Evolutionary conservation across 2,329 filamentous ascomycete species (phyloP).

Genomic region (Colletotrichum destructivum): DNA sequence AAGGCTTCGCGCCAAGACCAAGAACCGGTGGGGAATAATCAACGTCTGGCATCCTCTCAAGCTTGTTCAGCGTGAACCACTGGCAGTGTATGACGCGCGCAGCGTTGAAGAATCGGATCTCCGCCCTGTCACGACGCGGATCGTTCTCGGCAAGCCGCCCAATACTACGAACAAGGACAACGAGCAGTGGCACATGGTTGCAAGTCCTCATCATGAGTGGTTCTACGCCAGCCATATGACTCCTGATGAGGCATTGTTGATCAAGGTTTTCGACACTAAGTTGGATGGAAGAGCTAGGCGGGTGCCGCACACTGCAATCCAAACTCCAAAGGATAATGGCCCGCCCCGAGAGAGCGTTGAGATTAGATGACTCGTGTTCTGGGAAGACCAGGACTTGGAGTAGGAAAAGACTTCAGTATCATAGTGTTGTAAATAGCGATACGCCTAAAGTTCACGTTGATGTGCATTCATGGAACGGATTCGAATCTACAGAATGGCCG

Average conservation of each 20-base stretch:
- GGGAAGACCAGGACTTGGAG: slow-evolving; percentile 1
- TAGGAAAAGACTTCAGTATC: not conserved
- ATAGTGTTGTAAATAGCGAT: too few species aligned
- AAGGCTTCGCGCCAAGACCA: slow-evolving; percentile 5
- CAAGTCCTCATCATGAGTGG: not conserved
- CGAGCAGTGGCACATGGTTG: slow-evolving; percentile 9
- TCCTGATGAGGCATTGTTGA: not conserved
- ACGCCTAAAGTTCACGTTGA: too few species aligned
- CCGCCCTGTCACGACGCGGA: not conserved
- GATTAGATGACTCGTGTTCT: slow-evolving; percentile 10
- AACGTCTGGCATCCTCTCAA: slow-evolving; percentile 63
- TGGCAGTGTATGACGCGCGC: slow-evolving; percentile 56
- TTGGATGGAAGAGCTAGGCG: not conserved
- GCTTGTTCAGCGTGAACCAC: slow-evolving; percentile 59
- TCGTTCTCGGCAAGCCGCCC: not conserved
- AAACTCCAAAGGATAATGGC: not conserved
- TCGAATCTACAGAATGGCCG: too few species aligned
- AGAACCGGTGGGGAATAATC: slow-evolving; percentile 20
- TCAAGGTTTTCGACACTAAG: slow-evolving; percentile 6
- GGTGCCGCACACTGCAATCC: slow-evolving; percentile 1
- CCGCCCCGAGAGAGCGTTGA: slow-evolving; percentile 7
- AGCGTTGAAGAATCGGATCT: slow-evolving; percentile 57
- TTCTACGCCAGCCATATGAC: slow-evolving; percentile 10
- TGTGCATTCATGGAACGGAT: too few species aligned
- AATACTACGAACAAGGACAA: not conserved